Evolutionary conservation across 1,284 basidiomycete genomes (phyloP), one percentile per base, ranked within the genome.

Genomic region (Mycena sp.): DNA sequence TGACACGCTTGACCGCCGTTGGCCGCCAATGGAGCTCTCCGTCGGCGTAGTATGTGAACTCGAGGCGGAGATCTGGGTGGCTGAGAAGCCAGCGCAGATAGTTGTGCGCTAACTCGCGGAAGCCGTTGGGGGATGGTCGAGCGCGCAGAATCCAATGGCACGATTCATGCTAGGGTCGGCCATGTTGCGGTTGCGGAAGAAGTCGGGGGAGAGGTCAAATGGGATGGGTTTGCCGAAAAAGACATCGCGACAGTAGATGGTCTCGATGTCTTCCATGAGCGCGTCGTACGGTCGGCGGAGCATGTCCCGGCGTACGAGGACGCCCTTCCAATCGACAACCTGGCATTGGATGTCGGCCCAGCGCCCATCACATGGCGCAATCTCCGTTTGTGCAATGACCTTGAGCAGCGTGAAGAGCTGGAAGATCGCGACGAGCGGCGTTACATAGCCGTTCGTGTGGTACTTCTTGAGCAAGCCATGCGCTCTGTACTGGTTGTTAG

Each of bases 331-430:
- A 28, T 51, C 58, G 49, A 59, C 29, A 12, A 32, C 4, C 25
- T 46, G 21, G 21, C 14, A n/a, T 17, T 44, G 3, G 37, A 45
- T 0, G 16, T 23, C n/a, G 23, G 35, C n/a, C 58, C 49, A 52
- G 19, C 46, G 53, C 25, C 56, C 46, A 14, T 21, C 28, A 10
- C 9, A 38, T 16, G 32, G 44, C 6, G 26, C 35, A 6, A 50
- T 43, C 38, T 58, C 54, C 11, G 26, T 37, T 16, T 57, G 29
- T 0, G 61, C 37, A 26, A 62, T 57, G 32, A 57, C 14, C 32
- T 55, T 54, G 28, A 62, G 54, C 12, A 56, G 28, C 4, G 35
- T 45, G 48, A 51, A 57, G 30, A 45, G 29, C 46, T 62, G 53
- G 41, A 62, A 56, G 19, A 62, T 43, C 5, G 38, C 14, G 41